These are phyloP conservation scores for Geotrichum ghanense DNA, from an alignment of 805 yeast species.

Conservation along the genomic window DNA sequence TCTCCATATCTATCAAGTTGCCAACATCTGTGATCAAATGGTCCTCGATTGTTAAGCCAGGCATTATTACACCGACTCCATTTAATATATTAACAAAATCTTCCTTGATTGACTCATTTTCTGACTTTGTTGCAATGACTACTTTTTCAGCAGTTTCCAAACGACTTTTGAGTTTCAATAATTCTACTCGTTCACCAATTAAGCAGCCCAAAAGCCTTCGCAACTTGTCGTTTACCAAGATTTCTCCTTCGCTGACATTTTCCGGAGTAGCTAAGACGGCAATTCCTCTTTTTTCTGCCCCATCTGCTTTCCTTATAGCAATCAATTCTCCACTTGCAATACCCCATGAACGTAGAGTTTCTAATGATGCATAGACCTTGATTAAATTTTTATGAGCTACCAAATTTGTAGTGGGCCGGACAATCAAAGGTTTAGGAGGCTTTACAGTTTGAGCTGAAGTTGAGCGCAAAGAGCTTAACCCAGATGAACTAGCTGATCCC, in stretches of 20 bases:
- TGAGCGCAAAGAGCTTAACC: too few relatives aligned
- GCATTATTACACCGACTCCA: slow-evolving; percentile 23
- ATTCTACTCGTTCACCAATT: slow-evolving; percentile 39
- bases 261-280: slow-evolving; percentile 21
- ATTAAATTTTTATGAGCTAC: slow-evolving; percentile 8
- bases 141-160: slow-evolving; percentile 37
- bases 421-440: slow-evolving; percentile 11
- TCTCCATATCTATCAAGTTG: slow-evolving; percentile 30
- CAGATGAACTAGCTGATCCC: too few relatives aligned
- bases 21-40: slow-evolving; percentile 37
- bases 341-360: slow-evolving; percentile 16
- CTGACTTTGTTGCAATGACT: slow-evolving; percentile 21
- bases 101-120: slow-evolving; percentile 16
- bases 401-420: slow-evolving; percentile 15
- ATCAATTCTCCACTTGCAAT: slow-evolving; percentile 22
- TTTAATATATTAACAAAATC: slow-evolving; percentile 27
- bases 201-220: slow-evolving; percentile 33
- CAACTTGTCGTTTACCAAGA: slow-evolving; percentile 20
- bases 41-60: slow-evolving; percentile 6
- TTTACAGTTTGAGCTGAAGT: neutral
- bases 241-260: slow-evolving; percentile 15
- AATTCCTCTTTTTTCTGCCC: slow-evolving; percentile 7
- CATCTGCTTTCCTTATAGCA: slow-evolving; percentile 9
- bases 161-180: slow-evolving; percentile 35
- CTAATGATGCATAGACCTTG: slow-evolving; percentile 18